Base-by-base conservation (phyloP, 1,284 basidiomycete species). In the Marasmius sp. region DNA sequence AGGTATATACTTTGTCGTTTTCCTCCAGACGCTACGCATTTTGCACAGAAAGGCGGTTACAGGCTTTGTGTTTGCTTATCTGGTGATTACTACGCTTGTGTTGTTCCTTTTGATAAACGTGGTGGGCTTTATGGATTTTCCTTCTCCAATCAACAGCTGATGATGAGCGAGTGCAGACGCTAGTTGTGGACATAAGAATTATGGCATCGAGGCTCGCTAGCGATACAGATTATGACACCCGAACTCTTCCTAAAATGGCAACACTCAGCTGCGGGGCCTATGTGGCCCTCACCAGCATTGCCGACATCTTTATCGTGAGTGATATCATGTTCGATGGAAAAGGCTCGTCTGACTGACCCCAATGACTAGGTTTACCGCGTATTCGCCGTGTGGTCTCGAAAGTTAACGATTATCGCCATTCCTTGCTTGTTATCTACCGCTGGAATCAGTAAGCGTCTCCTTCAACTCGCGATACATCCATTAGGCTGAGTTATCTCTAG, bases 91-190 rank as follows among this genome's bases (percentile, higher is more conserved):
- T 10, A 60, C 57, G 12, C 18, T 53, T 16, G 22, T 51, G 6
- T 58, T 63, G 8, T 63, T 63, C 37, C 37, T 59, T 16, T 58
- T 63, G 12, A 63, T 63, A 36, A 63, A 58, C 8, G 56, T 63
- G 58, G 61, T 60, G 33, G 43, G 39, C 4, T 16, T 0, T 39
- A n/a, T 4, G 12, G 11, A 6, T 20, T 12, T 6, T 45, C 38
- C 33, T 16, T n/a, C 16, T 18, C 12, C 22, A 38, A 34, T n/a
- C n/a, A n/a, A n/a, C n/a, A n/a, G 38, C 12, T 20, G 6, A 33
- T 16, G 20, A 39, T 11, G 34, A 20, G n/a, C 18, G 27, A 3
- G 9, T 27, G 45, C 36, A 63, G 61, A 59, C 58, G 22, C 55
- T 63, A 58, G 61, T 58, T 6, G 36, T 63, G 33, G 61, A 63